Evolutionary conservation across 257 asterid species (phyloP).

Genomic region (Solanum pinnatisectum): DNA sequence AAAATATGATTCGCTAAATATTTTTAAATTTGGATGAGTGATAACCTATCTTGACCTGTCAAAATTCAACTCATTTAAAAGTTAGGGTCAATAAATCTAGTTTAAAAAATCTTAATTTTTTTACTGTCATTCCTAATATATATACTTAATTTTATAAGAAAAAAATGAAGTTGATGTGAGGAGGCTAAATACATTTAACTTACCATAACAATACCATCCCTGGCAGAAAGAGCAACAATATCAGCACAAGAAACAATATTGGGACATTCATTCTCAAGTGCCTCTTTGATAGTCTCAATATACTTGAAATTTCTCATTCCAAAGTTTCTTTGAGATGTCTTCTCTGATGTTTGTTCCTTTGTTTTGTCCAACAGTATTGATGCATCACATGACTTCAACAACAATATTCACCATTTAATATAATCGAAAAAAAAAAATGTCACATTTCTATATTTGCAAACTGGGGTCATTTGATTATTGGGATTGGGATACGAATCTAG

Average conservation of each 20-base stretch:
- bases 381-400: conserved; percentile 72
- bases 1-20: not conserved
- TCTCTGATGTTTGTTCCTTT: conserved; percentile 49
- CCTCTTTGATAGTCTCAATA: conserved; percentile 45
- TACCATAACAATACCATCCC: conserved; percentile 68
- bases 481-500: not conserved
- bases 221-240: conserved; percentile 74
- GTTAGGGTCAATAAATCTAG: not conserved
- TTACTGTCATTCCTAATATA: not conserved
- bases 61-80: no score
- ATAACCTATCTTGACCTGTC: not conserved
- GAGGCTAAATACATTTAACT: not conserved
- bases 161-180: not conserved
- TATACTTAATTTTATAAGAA: not conserved
- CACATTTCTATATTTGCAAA: not conserved
- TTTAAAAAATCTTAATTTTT: no score
- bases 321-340: conserved; percentile 35
- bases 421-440: not conserved
- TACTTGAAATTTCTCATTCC: conserved; percentile 77
- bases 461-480: no score
- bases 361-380: conserved; percentile 48
- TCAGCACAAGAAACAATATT: conserved; percentile 81
- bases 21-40: not conserved
- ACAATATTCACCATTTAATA: not conserved
- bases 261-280: conserved; percentile 65